These are phyloP conservation scores for Ilyonectria destructans DNA, from an alignment of 2,329 filamentous ascomycete genomes.

Conservation along the genomic window DNA sequence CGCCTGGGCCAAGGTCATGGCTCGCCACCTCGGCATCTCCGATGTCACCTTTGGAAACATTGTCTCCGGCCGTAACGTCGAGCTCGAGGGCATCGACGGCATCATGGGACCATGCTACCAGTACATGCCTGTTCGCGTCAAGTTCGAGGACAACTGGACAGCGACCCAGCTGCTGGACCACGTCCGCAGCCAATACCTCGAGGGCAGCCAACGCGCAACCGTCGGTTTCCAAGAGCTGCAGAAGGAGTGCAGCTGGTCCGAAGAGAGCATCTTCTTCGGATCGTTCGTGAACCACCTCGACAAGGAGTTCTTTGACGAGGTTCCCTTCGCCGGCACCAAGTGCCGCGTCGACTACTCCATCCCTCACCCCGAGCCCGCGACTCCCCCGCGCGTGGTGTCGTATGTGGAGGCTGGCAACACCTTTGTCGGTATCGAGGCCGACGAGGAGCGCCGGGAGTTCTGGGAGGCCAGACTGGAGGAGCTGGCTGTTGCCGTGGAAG, in stretches of 20 bases:
- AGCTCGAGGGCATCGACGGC: conserved; percentile 41
- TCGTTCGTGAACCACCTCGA: conserved; percentile 52
- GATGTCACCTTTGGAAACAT: conserved; percentile 50
- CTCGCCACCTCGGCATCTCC: conserved; percentile 36
- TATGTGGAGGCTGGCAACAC: conserved; percentile 45
- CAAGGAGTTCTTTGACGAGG: conserved; percentile 48
- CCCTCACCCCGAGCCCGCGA: conserved; percentile 45
- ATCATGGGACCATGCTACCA: conserved; percentile 52
- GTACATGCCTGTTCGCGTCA: conserved; percentile 50
- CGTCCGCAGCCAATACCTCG: conserved; percentile 44
- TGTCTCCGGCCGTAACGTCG: conserved; percentile 47
- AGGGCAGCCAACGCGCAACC: conserved; percentile 45
- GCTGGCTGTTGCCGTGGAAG: conserved; percentile 39
- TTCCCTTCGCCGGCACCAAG: conserved; percentile 47
- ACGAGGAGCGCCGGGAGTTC: conserved; percentile 47
- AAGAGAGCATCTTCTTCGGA: conserved; percentile 39
- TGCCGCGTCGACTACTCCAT: conserved; percentile 50
- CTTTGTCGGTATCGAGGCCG: conserved; percentile 48
- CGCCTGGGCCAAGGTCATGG: conserved; percentile 48
- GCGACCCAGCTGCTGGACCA: conserved; percentile 40
- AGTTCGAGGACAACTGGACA: conserved; percentile 44
- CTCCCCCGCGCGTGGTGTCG: conserved; percentile 47
- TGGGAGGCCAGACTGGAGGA: conserved; percentile 48
- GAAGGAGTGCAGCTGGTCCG: conserved; percentile 45
- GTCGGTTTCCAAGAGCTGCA: conserved; percentile 44